Evolutionary conservation across 2,329 filamentous ascomycete species (phyloP).

Genomic region (Delphinella strobiligena): DNA sequence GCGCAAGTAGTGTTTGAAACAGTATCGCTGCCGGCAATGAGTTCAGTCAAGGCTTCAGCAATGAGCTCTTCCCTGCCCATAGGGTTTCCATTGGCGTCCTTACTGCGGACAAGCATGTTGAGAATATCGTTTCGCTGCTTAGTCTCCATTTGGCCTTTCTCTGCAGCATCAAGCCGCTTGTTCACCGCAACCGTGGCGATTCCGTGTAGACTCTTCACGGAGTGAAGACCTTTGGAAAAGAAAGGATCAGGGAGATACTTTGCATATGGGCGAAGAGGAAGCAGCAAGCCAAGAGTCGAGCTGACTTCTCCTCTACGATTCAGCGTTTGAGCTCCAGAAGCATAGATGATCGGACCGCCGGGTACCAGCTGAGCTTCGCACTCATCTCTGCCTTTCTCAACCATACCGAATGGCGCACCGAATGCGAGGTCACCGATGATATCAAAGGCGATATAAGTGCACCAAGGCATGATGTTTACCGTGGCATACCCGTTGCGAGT

Average conservation of each 20-base stretch:
- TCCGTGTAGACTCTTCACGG: constrained; percentile 13
- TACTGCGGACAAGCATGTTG: constrained; percentile 19
- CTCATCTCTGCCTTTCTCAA: constrained; percentile 14
- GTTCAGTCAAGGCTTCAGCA: constrained; percentile 22
- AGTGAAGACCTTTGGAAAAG: constrained; percentile 15
- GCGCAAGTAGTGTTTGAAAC: constrained; percentile 21
- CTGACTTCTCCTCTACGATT: constrained; percentile 15
- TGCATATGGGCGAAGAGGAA: constrained; percentile 12
- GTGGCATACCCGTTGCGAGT: constrained; percentile 9
- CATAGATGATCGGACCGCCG: constrained; percentile 13
- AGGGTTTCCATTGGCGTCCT: constrained; percentile 17
- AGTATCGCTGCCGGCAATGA: constrained; percentile 25
- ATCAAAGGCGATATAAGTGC: constrained; percentile 16
- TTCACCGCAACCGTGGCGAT: constrained; percentile 20
- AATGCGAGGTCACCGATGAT: constrained; percentile 17
- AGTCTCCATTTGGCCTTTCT: constrained; percentile 4
- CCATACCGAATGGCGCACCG: constrained; percentile 17
- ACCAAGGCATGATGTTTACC: constrained; percentile 17
- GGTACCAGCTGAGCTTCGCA: constrained; percentile 13
- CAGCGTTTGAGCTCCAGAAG: constrained; percentile 13
- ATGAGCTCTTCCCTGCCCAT: constrained; percentile 19
- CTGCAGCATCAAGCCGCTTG: constrained; percentile 14
- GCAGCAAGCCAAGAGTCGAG: constrained; percentile 12
- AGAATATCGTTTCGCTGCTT: constrained; percentile 19
- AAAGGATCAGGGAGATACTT: constrained; percentile 16